Conservation (phyloP, 2,329 filamentous ascomycete genomes). For the Epichloe amarillans region DNA sequence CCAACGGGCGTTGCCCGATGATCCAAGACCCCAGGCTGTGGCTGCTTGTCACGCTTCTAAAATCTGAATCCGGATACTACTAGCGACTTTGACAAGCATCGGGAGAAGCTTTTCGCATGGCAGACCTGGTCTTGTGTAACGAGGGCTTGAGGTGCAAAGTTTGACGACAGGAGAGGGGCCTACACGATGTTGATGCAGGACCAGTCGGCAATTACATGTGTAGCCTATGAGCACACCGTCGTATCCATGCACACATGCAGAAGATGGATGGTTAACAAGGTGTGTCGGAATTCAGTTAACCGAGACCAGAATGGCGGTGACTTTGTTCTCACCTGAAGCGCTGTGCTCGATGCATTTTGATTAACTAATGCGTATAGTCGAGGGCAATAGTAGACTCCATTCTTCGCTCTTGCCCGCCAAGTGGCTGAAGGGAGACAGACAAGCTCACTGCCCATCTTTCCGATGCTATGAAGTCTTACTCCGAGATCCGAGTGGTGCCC, state of each 20-base stretch:
- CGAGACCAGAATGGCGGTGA: slow-evolving; percentile 6
- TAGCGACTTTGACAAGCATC: slow-evolving; percentile 5
- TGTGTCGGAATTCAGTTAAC: slow-evolving; percentile 2
- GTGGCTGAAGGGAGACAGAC: background rate
- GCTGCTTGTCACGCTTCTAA: slow-evolving; percentile 3
- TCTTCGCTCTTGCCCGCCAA: background rate
- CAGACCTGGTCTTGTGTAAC: slow-evolving; percentile 4
- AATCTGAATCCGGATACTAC: slow-evolving; percentile 4
- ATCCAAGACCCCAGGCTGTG: background rate
- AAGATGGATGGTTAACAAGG: background rate
- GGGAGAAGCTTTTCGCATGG: slow-evolving; percentile 3
- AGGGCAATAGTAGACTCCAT: background rate
- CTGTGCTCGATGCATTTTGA: background rate
- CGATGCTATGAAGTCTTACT: background rate
- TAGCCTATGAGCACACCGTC: background rate
- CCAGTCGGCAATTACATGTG: background rate
- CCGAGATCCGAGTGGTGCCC: background rate
- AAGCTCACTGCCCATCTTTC: background rate
- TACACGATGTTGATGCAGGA: slow-evolving; percentile 4
- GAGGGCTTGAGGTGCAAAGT: background rate
- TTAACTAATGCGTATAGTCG: background rate
- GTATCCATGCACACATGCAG: slow-evolving; percentile 1
- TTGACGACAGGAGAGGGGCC: background rate
- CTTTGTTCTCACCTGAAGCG: background rate
- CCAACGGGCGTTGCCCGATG: background rate